phyloP scores from a whole-genome alignment of 768 basidiomycete species.

The Flagelloscypha sp. region DNA sequence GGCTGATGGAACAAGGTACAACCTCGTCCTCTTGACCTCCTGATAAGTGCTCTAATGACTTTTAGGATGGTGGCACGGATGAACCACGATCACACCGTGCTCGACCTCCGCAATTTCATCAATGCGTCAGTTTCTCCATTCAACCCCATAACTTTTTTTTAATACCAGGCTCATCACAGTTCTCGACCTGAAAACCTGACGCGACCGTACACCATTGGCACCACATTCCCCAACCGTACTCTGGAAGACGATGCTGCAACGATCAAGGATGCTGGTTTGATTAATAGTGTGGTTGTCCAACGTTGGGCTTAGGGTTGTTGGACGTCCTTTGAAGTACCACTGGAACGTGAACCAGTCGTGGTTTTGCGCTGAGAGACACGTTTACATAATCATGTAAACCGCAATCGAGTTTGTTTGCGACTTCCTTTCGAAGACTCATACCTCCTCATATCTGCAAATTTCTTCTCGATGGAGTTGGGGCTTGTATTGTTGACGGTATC shows the following conservation, averaged over 20 bases:
- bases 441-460: too few relatives aligned
- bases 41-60: neutral
- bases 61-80: slow-evolving; percentile 71
- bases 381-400: too few relatives aligned
- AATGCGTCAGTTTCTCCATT: slow-evolving; percentile 59
- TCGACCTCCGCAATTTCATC: slow-evolving; percentile 80
- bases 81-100: slow-evolving; percentile 86
- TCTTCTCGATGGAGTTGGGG: too few relatives aligned
- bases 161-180: slow-evolving; percentile 25
- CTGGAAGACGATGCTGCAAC: slow-evolving; percentile 60
- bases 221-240: slow-evolving; percentile 79
- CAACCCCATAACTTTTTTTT: neutral
- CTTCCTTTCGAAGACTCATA: too few relatives aligned
- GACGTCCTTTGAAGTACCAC: too few relatives aligned
- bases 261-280: slow-evolving; percentile 62
- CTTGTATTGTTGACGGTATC: too few relatives aligned
- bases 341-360: too few relatives aligned
- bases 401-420: too few relatives aligned
- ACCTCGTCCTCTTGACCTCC: slow-evolving; percentile 4
- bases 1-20: slow-evolving; percentile 81
- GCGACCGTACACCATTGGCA: slow-evolving; percentile 69
- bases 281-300: slow-evolving; percentile 82
- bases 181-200: slow-evolving; percentile 59
- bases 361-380: too few relatives aligned
- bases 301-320: slow-evolving; percentile 50